Evolutionary conservation across 1,139 yeast species (phyloP).

Genomic region (Protomyces lactucae-debilis): DNA sequence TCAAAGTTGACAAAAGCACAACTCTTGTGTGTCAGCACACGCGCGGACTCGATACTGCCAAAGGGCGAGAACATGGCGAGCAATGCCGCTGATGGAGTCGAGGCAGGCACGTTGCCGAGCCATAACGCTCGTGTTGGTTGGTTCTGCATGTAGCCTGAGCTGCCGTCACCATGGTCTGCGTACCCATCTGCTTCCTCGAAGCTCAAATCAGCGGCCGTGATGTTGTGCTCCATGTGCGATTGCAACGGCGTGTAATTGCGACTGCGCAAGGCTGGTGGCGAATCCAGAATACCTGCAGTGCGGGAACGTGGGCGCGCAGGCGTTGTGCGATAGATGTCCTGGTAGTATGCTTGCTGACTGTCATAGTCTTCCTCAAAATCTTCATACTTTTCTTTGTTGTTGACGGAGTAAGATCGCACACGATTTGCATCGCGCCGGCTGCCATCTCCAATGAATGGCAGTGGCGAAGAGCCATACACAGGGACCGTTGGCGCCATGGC

Average conservation of each 20-base stretch:
- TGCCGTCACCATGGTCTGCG: neutral
- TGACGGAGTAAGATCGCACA: constrained; percentile 43
- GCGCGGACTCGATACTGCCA: constrained; percentile 55
- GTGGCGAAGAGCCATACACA: constrained; percentile 6
- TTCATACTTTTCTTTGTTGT: constrained; percentile 34
- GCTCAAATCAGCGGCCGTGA: constrained; percentile 25
- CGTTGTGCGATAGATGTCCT: constrained; percentile 24
- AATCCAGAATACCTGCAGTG: constrained; percentile 26
- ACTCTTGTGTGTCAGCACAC: constrained; percentile 51
- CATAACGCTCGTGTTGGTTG: constrained; percentile 67
- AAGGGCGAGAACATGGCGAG: constrained; percentile 49
- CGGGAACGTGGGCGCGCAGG: constrained; percentile 29
- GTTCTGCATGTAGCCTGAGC: constrained; percentile 21
- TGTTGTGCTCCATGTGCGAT: constrained; percentile 21
- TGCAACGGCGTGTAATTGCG: constrained; percentile 24
- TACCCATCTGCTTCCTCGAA: neutral
- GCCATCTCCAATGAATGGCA: neutral
- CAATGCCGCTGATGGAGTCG: constrained; percentile 46
- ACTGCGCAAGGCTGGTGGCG: constrained; percentile 24
- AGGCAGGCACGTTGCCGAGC: constrained; percentile 68
- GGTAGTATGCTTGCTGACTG: constrained; percentile 2
- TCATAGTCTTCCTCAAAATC: constrained; percentile 28
- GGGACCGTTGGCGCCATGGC: constrained; percentile 11
- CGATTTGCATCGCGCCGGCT: constrained; percentile 40
- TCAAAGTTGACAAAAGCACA: constrained; percentile 72